Conservation (phyloP, 2,329 filamentous ascomycete species). For the Calonectria naviculata region DNA sequence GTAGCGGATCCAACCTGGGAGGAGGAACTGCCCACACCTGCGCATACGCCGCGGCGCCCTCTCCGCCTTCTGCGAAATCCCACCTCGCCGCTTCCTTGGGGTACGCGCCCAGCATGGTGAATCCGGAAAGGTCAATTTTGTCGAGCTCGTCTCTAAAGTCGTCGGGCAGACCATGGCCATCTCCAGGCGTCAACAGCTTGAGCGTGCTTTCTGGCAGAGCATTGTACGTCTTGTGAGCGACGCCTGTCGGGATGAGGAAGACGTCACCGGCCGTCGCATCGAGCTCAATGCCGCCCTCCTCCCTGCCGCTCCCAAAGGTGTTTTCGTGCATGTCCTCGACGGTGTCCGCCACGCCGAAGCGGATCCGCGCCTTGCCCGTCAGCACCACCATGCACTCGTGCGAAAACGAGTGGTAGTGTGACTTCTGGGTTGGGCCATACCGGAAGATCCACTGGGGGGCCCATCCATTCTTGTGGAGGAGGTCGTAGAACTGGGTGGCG, state of each 20-base stretch:
- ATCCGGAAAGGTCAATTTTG: conserved; percentile 44
- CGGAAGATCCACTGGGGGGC: conserved; percentile 66
- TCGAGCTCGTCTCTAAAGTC: conserved; percentile 49
- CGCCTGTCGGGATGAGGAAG: conserved; percentile 67
- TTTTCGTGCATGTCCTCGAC: conserved; percentile 49
- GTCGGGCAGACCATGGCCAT: conserved; percentile 47
- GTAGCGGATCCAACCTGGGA: neutral
- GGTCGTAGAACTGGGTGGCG: conserved; percentile 45
- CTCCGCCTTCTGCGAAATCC: conserved; percentile 2
- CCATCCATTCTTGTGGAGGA: conserved; percentile 63
- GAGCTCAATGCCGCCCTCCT: conserved; percentile 61
- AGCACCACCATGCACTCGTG: conserved; percentile 70
- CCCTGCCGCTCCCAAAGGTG: conserved; percentile 51
- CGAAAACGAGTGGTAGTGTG: conserved; percentile 66
- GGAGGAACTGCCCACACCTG: neutral
- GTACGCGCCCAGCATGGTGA: conserved; percentile 29
- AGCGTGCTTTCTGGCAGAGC: conserved; percentile 48
- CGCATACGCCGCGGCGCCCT: neutral
- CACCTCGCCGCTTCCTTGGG: neutral
- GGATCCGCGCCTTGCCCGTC: conserved; percentile 62
- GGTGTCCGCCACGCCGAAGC: conserved; percentile 65
- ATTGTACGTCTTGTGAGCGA: conserved; percentile 65
- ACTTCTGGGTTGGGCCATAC: conserved; percentile 64
- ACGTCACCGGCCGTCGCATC: conserved; percentile 64
- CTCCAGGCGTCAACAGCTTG: conserved; percentile 55